These are phyloP conservation scores for Colletotrichum siamense DNA, from an alignment of 2,329 filamentous ascomycete species.

Conservation along the genomic window DNA sequence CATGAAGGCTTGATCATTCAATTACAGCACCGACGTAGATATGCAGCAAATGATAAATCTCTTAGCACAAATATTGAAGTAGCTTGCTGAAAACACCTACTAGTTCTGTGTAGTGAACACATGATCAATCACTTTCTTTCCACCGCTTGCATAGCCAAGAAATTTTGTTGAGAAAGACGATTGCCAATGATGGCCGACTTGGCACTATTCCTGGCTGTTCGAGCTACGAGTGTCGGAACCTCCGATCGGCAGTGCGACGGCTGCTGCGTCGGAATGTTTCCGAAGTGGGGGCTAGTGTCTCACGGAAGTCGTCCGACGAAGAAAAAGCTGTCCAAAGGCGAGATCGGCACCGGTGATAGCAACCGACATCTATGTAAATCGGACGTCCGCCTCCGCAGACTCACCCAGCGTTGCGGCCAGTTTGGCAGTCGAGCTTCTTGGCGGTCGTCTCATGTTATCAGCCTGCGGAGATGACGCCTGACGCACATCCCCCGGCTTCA, in stretches of 20 bases:
- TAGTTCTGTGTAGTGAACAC: neutral
- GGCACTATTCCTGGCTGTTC: neutral
- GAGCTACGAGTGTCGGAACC: neutral
- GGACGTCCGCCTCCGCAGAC: slow-evolving; percentile 1
- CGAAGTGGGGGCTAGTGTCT: neutral
- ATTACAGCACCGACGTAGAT: neutral
- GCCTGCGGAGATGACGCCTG: neutral
- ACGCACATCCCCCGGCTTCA: neutral
- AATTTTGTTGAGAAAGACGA: neutral
- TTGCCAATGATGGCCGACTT: neutral
- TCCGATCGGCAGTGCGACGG: neutral
- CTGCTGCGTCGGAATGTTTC: neutral
- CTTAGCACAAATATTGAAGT: neutral
- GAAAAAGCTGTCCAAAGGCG: neutral
- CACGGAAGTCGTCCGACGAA: neutral
- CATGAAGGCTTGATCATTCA: neutral
- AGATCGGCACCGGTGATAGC: neutral
- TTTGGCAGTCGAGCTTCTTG: neutral
- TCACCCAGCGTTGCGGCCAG: neutral
- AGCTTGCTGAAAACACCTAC: neutral
- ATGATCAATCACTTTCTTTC: neutral
- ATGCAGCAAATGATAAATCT: neutral
- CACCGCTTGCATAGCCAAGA: neutral
- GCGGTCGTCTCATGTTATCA: neutral
- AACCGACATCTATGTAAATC: neutral